Conservation (phyloP, 176 grass and related monocot genomes). For the Rhynchospora pubera region DNA sequence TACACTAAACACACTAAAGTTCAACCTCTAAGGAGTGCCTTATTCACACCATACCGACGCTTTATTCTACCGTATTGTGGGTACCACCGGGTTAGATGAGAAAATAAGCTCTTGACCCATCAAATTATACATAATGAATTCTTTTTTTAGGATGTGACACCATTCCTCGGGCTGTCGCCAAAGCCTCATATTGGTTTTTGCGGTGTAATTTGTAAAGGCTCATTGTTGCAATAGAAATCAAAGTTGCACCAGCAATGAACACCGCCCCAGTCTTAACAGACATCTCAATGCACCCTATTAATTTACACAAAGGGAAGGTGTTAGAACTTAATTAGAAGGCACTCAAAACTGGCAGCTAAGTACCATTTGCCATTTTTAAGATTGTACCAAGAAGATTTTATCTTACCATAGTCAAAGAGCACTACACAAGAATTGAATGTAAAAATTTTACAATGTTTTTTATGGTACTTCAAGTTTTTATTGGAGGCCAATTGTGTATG, state of each 20-base stretch:
- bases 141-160: background rate
- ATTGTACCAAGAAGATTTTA: background rate
- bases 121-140: background rate
- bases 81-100: no score
- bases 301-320: background rate
- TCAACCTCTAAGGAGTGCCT: no score
- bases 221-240: background rate
- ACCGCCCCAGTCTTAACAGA: conserved; percentile 1
- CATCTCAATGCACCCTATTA: conserved; percentile 18
- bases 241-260: background rate
- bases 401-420: background rate
- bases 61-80: no score
- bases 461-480: background rate
- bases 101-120: no score
- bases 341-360: background rate
- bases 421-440: background rate
- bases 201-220: background rate
- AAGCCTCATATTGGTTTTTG: background rate
- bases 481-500: background rate
- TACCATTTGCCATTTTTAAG: background rate
- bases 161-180: background rate
- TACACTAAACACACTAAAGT: no score
- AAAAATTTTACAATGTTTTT: background rate
- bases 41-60: no score
- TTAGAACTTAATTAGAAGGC: no score